phyloP scores from a whole-genome alignment of 2,329 filamentous ascomycete species.

The Talaromyces sp. region DNA sequence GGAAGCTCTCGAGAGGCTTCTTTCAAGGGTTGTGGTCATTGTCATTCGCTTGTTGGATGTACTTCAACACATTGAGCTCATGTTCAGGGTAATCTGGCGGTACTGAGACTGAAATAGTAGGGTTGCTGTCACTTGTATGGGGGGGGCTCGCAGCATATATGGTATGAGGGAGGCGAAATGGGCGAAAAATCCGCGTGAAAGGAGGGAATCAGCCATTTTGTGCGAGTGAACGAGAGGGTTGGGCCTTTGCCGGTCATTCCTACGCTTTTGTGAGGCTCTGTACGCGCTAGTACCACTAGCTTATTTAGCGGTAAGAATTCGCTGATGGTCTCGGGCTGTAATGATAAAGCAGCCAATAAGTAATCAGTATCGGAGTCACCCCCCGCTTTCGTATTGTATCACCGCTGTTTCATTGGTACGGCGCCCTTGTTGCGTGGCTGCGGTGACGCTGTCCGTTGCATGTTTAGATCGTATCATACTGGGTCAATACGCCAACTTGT shows the following conservation, averaged over 20 bases:
- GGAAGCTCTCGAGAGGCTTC: conserved; percentile 37
- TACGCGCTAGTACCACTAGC: conserved; percentile 4
- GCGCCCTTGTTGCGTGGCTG: background rate
- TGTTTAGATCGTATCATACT: background rate
- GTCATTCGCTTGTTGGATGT: conserved; percentile 1
- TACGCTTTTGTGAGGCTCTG: background rate
- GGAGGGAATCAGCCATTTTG: background rate
- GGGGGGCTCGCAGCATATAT: background rate
- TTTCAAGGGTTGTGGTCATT: conserved; percentile 37
- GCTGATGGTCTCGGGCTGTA: conserved; percentile 5
- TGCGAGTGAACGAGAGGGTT: background rate
- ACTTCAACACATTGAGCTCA: background rate
- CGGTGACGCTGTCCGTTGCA: conserved; percentile 6
- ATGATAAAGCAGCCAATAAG: background rate
- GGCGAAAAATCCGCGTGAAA: background rate
- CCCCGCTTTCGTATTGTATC: background rate
- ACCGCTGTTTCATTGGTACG: background rate
- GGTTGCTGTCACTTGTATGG: background rate
- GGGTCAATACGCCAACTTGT: background rate
- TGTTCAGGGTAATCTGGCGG: conserved; percentile 1
- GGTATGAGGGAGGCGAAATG: background rate
- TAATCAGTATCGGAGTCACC: background rate
- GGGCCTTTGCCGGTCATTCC: conserved; percentile 4
- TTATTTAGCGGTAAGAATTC: background rate
- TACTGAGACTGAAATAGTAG: background rate